A percentile compares a stretch with the other conserved stretches of the same genome.
phyloP scores from a whole-genome alignment of 345 rosid genomes.

The Syzygium jambos region DNA sequence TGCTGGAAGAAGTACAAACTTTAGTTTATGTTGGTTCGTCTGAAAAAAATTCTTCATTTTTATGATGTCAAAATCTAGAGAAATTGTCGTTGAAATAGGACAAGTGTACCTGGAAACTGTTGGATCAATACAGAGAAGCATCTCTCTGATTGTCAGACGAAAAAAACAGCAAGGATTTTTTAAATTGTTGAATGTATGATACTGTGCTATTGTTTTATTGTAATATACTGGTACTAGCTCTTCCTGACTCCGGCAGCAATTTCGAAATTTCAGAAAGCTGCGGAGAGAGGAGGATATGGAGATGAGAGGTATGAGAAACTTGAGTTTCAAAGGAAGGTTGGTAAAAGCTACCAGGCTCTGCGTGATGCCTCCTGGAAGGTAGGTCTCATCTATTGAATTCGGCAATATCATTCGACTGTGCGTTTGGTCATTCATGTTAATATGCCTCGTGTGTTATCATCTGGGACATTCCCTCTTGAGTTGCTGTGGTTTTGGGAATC shows the following conservation, averaged over 20 bases:
- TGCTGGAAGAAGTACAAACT: too few relatives aligned
- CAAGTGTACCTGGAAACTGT: neutral
- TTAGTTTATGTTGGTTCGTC: neutral
- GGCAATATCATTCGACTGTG: neutral
- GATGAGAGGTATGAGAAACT: constrained; percentile 83
- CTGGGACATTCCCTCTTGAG: neutral
- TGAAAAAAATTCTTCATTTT: neutral
- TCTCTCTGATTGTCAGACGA: neutral
- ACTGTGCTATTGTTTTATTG: neutral
- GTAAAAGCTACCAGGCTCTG: constrained; percentile 42
- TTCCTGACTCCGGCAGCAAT: neutral
- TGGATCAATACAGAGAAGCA: neutral
- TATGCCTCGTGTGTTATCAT: neutral
- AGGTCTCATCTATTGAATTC: neutral
- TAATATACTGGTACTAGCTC: neutral
- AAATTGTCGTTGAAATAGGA: neutral
- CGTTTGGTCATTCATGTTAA: neutral
- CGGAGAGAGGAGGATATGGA: constrained; percentile 95
- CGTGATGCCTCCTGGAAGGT: constrained; percentile 88
- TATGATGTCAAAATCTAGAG: neutral
- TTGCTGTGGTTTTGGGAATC: neutral
- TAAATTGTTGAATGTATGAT: neutral
- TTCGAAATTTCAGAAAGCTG: constrained; percentile 51
- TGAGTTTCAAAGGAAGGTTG: constrained; percentile 79
- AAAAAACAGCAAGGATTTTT: neutral